Base-by-base conservation (phyloP, 2,329 filamentous ascomycete species). In the Fusarium buharicum region DNA sequence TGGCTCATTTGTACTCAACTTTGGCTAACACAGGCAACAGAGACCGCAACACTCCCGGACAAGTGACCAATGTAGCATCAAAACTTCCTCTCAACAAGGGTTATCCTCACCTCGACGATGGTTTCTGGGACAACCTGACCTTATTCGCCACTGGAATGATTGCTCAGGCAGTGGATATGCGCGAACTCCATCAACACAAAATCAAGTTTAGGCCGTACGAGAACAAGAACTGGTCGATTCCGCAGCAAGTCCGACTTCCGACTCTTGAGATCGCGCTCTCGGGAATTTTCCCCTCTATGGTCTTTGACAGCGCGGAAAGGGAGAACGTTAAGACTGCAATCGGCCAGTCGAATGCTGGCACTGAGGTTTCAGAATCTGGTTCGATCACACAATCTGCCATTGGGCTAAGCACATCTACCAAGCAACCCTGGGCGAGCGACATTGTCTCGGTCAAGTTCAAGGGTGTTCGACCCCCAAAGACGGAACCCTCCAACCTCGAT, bases 381-480 rank as follows among this genome's bases (percentile, higher is more conserved):
- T 47, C 71, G 10, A 62, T 75, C 22, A 62, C 67, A 37, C 65
- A 50, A 24, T 66, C 52, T 28, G 55, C 51, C n/a, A 55, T 64
- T 4, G 66, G 50, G 27, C 55, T 39, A 24, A 61, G 36, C 43
- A 46, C 62, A 13, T 64, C 68, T 9, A 51, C 69, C 9, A 76
- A 73, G 54, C 73, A 72, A 30, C 73, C 78, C 4, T 90, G 87
- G 87, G 86, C 86, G 2, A 78, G 81, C 36, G 82, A 90, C 55
- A 80, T 81, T 31, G 79, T 90, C 24, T 80, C 81, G 45, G 77
- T 91, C 45, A 79, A 78, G n/a, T 88, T 87, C 68, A 81, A 76
- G 57, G 81, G 79, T 13, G 73, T 84, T 22, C 75, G 77, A 55
- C 61, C 67, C 2, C 55, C 66, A 18, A 33, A 56, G 2, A 57